phyloP scores from a whole-genome alignment of 441 rosid genomes.

The Cnidoscolus chayamansa region DNA sequence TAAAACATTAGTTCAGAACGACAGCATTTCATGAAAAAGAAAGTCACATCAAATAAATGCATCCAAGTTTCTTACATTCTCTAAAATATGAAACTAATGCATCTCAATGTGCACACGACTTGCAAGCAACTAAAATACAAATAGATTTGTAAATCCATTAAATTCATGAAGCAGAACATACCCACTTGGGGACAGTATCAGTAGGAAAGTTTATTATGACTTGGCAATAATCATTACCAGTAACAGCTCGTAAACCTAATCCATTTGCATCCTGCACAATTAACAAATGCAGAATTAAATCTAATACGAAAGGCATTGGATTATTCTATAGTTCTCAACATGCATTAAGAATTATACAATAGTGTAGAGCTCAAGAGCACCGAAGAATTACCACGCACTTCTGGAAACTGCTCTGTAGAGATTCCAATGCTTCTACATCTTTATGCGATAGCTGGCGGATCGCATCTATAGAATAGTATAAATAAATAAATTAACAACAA shows the following conservation, averaged over 20 bases:
- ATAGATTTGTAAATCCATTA: background rate
- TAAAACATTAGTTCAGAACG: background rate
- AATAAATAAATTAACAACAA: background rate
- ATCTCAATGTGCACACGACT: background rate
- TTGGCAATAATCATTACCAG: slow-evolving; percentile 63
- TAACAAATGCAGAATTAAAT: slow-evolving; percentile 6
- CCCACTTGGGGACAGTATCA: slow-evolving; percentile 88
- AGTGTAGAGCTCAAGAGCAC: too few relatives aligned
- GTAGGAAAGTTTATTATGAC: slow-evolving; percentile 56
- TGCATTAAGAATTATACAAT: background rate
- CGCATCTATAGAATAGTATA: slow-evolving; percentile 34
- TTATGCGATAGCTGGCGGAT: slow-evolving; percentile 46
- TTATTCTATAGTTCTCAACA: background rate
- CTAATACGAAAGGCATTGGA: background rate
- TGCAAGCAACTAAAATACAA: background rate
- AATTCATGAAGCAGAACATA: slow-evolving; percentile 26
- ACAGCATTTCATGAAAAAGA: background rate
- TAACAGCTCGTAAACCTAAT: slow-evolving; percentile 68
- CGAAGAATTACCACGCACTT: slow-evolving; percentile 76
- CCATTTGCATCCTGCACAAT: slow-evolving; percentile 79
- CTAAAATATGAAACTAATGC: too few relatives aligned
- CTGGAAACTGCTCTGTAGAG: slow-evolving; percentile 59
- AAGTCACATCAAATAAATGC: background rate
- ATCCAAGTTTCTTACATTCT: background rate
- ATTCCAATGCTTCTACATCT: slow-evolving; percentile 66